Evolutionary conservation across 2,329 filamentous ascomycete species (phyloP), one percentile per base, ranked within the genome.

Genomic region (Fusarium drepaniforme): DNA sequence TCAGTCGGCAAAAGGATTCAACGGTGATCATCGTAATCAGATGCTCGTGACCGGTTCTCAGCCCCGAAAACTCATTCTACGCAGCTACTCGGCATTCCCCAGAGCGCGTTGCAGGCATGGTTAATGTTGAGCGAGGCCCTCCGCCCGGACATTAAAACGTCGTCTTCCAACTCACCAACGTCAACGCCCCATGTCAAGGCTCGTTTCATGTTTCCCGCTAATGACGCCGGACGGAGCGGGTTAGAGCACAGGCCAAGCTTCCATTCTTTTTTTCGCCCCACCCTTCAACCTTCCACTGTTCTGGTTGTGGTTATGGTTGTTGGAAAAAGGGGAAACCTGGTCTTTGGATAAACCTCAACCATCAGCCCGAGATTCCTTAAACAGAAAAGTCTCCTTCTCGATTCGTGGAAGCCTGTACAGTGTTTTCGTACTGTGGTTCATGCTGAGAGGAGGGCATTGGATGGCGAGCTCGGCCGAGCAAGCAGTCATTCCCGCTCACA

Each of bases 161-260:
- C 18, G 72, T 56, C 70, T 56, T 67, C 64, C 58, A 64, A 46
- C 69, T 71, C 44, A 44, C 62, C 68, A 60, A 66, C 53, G 64
- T 59, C 68, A 68, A 57, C 44, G 53, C 46, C 51, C 74, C 68
- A 64, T 66, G 51, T 73, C 51, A 56, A 56, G 46, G 58, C 68
- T 73, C 56, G 77, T 79, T 79, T 79, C 77, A 79, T 70, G 76
- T 77, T 79, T 79, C 71, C 74, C 75, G 64, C 77, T 79, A 79
- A 78, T 70, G 71, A 75, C 66, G 67, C 74, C 71, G 76, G 68
- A 75, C 67, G 66, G 62, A 67, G 75, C 71, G 74, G 74, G 59
- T 64, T 67, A 58, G 46, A 30, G 71, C 74, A 70, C 74, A 73
- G 73, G 53, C 77, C 68, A 75, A 69, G 68, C 62, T 67, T 75